Percentiles rank a stretch among this genome's conserved stretches.
phyloP scores from a whole-genome alignment of 208 protist species.

The Acanthamoeba polyphaga region DNA sequence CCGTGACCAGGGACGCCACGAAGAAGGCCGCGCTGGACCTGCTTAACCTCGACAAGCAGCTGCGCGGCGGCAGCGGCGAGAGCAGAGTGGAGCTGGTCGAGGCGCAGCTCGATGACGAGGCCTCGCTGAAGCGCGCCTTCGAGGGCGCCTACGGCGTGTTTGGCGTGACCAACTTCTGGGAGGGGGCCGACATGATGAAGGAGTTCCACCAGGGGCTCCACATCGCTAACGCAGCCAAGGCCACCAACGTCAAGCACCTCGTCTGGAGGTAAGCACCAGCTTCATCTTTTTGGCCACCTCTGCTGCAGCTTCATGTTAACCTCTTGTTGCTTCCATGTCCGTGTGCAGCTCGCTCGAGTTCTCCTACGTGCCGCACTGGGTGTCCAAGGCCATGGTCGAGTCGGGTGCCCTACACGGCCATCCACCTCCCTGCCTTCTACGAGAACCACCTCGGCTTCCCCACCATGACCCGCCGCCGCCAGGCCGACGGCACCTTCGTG shows the following conservation, averaged over 20 bases:
- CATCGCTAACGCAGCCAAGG: background rate
- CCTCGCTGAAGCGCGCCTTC: background rate
- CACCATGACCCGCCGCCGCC: background rate
- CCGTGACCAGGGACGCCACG: background rate
- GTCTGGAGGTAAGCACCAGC: background rate
- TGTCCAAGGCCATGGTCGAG: background rate
- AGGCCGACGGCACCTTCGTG: background rate
- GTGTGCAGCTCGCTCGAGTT: background rate
- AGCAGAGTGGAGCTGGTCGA: background rate
- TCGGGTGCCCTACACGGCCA: background rate
- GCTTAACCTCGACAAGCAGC: background rate
- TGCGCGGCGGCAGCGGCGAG: background rate
- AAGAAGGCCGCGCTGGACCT: slow-evolving; percentile 3
- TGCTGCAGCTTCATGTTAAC: background rate
- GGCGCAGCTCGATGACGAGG: background rate
- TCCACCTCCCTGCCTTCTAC: background rate
- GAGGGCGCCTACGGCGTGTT: background rate
- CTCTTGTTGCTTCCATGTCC: background rate
- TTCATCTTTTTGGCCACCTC: background rate
- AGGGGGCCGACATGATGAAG: background rate
- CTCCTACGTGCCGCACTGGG: background rate
- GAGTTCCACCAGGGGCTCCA: background rate
- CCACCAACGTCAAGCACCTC: background rate
- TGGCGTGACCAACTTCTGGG: background rate
- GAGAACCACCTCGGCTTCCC: background rate